These are phyloP conservation scores for Coelastrella sp. DNA, from an alignment of 139 green algal genomes.

Conservation along the genomic window DNA sequence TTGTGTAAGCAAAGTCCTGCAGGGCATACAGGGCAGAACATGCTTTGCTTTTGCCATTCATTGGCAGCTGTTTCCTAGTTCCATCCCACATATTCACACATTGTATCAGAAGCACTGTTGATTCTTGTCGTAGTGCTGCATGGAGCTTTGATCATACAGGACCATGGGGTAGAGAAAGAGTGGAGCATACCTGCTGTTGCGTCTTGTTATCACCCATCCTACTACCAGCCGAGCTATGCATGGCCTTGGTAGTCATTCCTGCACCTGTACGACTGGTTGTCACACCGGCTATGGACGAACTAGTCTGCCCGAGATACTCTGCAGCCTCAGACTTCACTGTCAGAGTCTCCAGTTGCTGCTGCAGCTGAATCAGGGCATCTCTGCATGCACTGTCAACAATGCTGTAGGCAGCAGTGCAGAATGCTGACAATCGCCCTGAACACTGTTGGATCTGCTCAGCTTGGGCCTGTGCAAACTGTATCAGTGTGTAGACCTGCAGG, in stretches of 20 bases:
- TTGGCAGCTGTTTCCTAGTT: too few species aligned
- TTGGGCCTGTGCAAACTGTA: conserved; percentile 69
- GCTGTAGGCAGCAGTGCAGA: conserved; percentile 55
- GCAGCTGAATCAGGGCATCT: conserved; percentile 69
- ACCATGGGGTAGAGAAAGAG: too few species aligned
- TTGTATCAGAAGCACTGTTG: too few species aligned
- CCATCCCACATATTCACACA: too few species aligned
- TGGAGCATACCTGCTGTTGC: conserved; percentile 38
- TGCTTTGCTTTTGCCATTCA: neutral
- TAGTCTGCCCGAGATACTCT: neutral
- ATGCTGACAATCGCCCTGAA: conserved; percentile 58
- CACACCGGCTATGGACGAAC: neutral
- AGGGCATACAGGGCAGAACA: neutral
- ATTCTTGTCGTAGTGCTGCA: too few species aligned
- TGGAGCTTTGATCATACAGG: too few species aligned
- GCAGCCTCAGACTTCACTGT: conserved; percentile 2
- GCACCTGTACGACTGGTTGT: too few species aligned
- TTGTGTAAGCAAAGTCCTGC: conserved; percentile 81
- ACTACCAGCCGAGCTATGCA: neutral
- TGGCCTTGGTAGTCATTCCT: neutral
- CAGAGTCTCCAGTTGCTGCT: conserved; percentile 65
- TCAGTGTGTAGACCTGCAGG: conserved; percentile 65
- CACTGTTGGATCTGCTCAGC: conserved; percentile 47
- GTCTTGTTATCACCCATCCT: conserved; percentile 1
- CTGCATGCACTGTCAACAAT: conserved; percentile 71